Evolutionary conservation across 139 green algal species (phyloP).

Genomic region (Auxenochlorella pyrenoidosa): DNA sequence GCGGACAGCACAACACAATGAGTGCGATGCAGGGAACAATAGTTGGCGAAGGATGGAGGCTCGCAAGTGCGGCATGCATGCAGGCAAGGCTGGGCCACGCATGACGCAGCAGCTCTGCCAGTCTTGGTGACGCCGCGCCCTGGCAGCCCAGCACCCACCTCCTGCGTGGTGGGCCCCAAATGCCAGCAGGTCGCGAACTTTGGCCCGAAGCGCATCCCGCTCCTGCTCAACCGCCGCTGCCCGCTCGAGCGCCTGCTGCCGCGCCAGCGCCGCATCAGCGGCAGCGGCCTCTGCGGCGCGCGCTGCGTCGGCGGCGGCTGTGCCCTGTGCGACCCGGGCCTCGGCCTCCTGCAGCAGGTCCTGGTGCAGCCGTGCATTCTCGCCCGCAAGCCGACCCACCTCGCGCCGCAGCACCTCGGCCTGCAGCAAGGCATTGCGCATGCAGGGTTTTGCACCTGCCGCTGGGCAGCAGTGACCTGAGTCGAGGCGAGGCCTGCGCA

Average conservation of each 20-base stretch:
- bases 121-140: neutral
- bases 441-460: too few relatives aligned
- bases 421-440: constrained; percentile 54
- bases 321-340: constrained; percentile 23
- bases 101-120: neutral
- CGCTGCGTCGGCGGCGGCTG: constrained; percentile 39
- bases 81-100: too few relatives aligned
- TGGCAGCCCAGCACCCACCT: constrained; percentile 43
- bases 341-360: constrained; percentile 73
- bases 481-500: neutral
- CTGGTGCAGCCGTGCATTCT: constrained; percentile 79
- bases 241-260: constrained; percentile 49
- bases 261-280: constrained; percentile 57
- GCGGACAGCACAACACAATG: neutral
- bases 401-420: constrained; percentile 69
- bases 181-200: constrained; percentile 58
- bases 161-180: constrained; percentile 53
- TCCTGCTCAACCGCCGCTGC: constrained; percentile 66
- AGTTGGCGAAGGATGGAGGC: neutral
- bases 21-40: neutral
- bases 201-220: constrained; percentile 57
- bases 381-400: constrained; percentile 51
- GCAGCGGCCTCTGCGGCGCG: constrained; percentile 43
- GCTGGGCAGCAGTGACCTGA: too few relatives aligned
- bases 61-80: neutral